These are phyloP conservation scores for Glycyrrhiza uralensis DNA, from an alignment of 306 rosid species.

Conservation along the genomic window DNA sequence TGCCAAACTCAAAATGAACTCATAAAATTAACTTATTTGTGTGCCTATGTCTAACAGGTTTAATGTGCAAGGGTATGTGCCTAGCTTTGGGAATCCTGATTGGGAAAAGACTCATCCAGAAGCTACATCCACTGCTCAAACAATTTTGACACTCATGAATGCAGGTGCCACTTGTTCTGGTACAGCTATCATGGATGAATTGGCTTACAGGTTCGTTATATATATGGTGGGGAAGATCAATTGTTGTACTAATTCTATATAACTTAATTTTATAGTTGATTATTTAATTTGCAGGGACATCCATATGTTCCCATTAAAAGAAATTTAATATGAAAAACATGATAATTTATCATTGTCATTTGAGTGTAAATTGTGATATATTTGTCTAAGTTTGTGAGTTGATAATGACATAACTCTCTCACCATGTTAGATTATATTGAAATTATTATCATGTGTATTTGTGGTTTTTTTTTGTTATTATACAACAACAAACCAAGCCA, in stretches of 20 bases:
- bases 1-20: too few relatives aligned
- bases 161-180: slow-evolving; percentile 81
- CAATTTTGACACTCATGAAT: slow-evolving; percentile 44
- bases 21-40: too few relatives aligned
- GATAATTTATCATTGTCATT: background rate
- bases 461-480: too few relatives aligned
- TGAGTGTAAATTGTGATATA: background rate
- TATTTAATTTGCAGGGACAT: too few relatives aligned
- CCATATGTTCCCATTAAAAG: too few relatives aligned
- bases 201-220: slow-evolving; percentile 67
- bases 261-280: too few relatives aligned
- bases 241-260: background rate
- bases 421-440: too few relatives aligned
- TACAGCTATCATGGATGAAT: slow-evolving; percentile 84
- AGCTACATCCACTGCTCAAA: slow-evolving; percentile 59
- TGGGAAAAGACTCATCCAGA: slow-evolving; percentile 70
- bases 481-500: too few relatives aligned
- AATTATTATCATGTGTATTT: background rate
- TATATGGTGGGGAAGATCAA: too few relatives aligned
- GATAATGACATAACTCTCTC: background rate
- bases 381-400: background rate
- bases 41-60: slow-evolving; percentile 36
- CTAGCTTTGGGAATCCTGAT: slow-evolving; percentile 81
- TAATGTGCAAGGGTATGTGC: slow-evolving; percentile 57
- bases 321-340: too few relatives aligned